A percentile compares a stretch with the other conserved stretches of the same genome.
phyloP scores from a whole-genome alignment of 2,329 filamentous ascomycete genomes.

The Pestalotiopsis sp. region DNA sequence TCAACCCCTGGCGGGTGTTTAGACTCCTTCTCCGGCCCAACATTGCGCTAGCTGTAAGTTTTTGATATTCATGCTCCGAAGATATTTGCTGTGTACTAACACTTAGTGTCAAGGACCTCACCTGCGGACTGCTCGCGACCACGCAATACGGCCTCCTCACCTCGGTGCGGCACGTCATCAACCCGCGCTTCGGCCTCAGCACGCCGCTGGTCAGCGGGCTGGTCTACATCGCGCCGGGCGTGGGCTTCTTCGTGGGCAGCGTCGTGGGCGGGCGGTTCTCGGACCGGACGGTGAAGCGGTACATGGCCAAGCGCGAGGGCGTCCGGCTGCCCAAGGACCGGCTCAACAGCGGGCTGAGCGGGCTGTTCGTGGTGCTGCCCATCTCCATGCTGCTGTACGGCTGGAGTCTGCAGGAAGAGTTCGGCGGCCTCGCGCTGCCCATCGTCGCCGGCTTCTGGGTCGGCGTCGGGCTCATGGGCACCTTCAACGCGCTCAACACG shows the following conservation, averaged over 20 bases:
- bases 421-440: constrained; percentile 53
- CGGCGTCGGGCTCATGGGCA: constrained; percentile 16
- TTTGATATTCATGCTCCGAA: background rate
- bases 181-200: constrained; percentile 72
- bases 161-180: constrained; percentile 73
- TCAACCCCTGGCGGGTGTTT: constrained; percentile 27
- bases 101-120: constrained; percentile 14
- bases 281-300: constrained; percentile 67
- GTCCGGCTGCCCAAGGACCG: constrained; percentile 70
- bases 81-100: background rate
- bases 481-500: constrained; percentile 19
- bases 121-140: constrained; percentile 21
- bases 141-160: constrained; percentile 60
- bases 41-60: constrained; percentile 25
- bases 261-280: constrained; percentile 75
- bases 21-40: constrained; percentile 26
- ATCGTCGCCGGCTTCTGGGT: constrained; percentile 17
- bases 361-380: constrained; percentile 61
- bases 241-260: constrained; percentile 70
- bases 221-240: constrained; percentile 75
- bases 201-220: constrained; percentile 69
- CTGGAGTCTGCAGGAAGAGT: constrained; percentile 59
- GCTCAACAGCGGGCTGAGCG: constrained; percentile 60
- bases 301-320: constrained; percentile 61
- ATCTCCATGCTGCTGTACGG: constrained; percentile 69